phyloP scores from a whole-genome alignment of 805 yeast species.

The Monosporozyma aquatica region DNA sequence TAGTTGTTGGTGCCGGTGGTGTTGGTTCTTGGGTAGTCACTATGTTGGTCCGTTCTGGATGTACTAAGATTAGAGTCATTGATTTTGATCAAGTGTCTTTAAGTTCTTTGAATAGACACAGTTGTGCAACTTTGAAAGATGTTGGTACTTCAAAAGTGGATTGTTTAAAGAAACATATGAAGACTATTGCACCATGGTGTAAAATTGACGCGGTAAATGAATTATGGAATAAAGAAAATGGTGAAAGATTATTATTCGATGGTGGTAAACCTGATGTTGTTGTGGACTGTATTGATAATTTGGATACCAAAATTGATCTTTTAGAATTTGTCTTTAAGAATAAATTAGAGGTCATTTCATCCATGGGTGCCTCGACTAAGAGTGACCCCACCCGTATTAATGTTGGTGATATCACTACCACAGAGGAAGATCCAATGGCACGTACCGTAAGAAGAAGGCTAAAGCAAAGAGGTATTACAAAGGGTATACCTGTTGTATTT shows the following conservation, averaged over 20 bases:
- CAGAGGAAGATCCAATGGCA: constrained; percentile 92
- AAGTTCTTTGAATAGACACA: constrained; percentile 86
- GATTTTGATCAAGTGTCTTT: constrained; percentile 96
- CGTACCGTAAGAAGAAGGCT: constrained; percentile 78
- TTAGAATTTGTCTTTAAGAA: constrained; percentile 60
- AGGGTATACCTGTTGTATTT: constrained; percentile 78
- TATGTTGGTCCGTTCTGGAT: constrained; percentile 87
- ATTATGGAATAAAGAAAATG: constrained; percentile 62
- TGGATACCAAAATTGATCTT: constrained; percentile 92
- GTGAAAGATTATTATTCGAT: constrained; percentile 46
- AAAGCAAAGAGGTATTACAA: constrained; percentile 64
- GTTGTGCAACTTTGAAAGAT: constrained; percentile 83
- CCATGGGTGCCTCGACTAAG: constrained; percentile 97
- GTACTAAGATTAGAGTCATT: constrained; percentile 64
- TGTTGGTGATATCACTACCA: constrained; percentile 76
- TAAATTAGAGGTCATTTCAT: constrained; percentile 62
- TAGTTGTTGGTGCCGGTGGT: constrained; percentile 93
- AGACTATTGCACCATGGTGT: constrained; percentile 88
- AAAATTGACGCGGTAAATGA: constrained; percentile 68
- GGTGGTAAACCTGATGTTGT: constrained; percentile 61
- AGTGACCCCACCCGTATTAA: constrained; percentile 90
- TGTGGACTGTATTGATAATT: constrained; percentile 93
- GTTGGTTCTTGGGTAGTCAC: constrained; percentile 96
- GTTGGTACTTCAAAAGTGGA: constrained; percentile 90
- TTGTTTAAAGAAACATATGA: constrained; percentile 60